Evolutionary conservation across 2,329 filamentous ascomycete genomes (phyloP).

Genomic region (Hyphodiscus sp.): DNA sequence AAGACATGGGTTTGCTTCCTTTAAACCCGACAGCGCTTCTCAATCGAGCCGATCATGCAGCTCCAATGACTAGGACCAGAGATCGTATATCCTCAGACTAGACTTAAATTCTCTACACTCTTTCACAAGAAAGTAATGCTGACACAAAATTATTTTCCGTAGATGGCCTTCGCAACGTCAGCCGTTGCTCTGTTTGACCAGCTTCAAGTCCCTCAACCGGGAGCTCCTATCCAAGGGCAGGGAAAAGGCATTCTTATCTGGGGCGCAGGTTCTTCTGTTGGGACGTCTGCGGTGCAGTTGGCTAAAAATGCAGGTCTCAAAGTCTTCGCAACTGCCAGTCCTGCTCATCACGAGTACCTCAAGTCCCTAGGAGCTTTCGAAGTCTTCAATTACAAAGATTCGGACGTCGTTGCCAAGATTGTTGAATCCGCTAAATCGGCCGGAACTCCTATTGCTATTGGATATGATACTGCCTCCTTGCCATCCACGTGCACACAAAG

Average conservation of each 20-base stretch:
- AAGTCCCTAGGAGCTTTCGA: constrained; percentile 34
- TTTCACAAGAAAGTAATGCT: too few relatives aligned
- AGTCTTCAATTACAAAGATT: constrained; percentile 35
- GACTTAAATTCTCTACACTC: too few relatives aligned
- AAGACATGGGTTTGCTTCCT: too few relatives aligned
- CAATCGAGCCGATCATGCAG: too few relatives aligned
- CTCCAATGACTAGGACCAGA: too few relatives aligned
- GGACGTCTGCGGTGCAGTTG: constrained; percentile 35
- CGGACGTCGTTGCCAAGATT: constrained; percentile 2
- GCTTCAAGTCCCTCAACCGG: constrained; percentile 10
- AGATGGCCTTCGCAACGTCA: constrained; percentile 20
- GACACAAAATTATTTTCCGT: too few relatives aligned
- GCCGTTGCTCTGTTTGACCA: constrained; percentile 8
- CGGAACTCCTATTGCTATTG: constrained; percentile 6
- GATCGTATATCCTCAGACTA: too few relatives aligned
- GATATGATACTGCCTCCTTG: constrained; percentile 9
- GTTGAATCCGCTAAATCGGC: constrained; percentile 17
- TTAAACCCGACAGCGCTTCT: too few relatives aligned
- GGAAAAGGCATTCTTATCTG: constrained; percentile 30
- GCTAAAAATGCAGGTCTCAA: constrained; percentile 35
- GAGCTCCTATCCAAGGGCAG: constrained; percentile 2
- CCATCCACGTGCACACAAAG: background rate
- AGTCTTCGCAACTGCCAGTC: constrained; percentile 33
- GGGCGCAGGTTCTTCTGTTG: constrained; percentile 19
- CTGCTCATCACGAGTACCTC: constrained; percentile 30